Evolutionary conservation across 805 yeast species (phyloP).

Genomic region (Pichia scutulata): DNA sequence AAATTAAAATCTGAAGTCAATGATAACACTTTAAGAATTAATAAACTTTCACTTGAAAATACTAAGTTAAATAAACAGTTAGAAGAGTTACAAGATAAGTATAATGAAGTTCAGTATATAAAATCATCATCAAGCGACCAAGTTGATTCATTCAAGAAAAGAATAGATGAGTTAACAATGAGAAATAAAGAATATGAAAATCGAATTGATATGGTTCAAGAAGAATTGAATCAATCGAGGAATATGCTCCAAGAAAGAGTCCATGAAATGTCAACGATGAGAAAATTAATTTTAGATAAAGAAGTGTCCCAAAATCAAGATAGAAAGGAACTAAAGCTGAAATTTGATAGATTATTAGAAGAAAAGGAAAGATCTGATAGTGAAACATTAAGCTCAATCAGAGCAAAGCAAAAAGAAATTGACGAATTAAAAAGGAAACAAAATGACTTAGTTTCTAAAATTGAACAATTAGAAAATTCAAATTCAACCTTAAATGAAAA

Average conservation of each 20-base stretch:
- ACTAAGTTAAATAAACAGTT: conserved; percentile 33
- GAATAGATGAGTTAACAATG: conserved; percentile 64
- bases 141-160: conserved; percentile 47
- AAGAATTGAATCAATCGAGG: conserved; percentile 72
- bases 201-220: conserved; percentile 62
- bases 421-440: conserved; percentile 51
- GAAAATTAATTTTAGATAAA: conserved; percentile 59
- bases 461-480: conserved; percentile 9
- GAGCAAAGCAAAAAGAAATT: conserved; percentile 55
- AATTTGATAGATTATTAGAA: conserved; percentile 43
- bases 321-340: conserved; percentile 47
- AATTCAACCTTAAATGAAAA: conserved; percentile 8
- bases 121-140: conserved; percentile 29
- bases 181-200: conserved; percentile 57
- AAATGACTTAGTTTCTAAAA: conserved; percentile 24
- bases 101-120: conserved; percentile 28
- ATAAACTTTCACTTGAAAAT: conserved; percentile 36
- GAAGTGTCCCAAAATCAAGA: conserved; percentile 50
- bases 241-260: conserved; percentile 71
- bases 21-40: conserved; percentile 31
- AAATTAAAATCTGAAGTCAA: conserved; percentile 24
- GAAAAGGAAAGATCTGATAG: conserved; percentile 57
- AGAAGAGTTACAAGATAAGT: conserved; percentile 34
- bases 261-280: conserved; percentile 66
- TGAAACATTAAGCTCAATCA: conserved; percentile 39